phyloP scores from a whole-genome alignment of 257 asterid genomes.

The Fraxinus americana region DNA sequence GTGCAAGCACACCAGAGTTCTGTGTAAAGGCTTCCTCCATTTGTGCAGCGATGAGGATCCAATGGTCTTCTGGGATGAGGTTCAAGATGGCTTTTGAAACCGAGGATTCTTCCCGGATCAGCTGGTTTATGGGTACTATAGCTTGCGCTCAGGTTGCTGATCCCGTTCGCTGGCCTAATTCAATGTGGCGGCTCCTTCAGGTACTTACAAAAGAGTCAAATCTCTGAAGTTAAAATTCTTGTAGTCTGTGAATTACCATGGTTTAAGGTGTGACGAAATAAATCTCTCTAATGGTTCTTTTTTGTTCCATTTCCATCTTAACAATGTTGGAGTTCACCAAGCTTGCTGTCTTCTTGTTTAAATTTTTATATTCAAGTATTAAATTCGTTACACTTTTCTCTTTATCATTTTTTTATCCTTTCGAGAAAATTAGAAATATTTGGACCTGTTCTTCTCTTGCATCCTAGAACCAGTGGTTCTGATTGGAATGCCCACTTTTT shows the following conservation, averaged over 20 bases:
- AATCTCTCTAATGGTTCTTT: neutral
- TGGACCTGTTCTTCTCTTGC: neutral
- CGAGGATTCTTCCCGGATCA: conserved; percentile 50
- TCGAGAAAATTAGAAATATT: neutral
- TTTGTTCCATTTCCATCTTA: no score
- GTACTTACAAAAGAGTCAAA: conserved; percentile 21
- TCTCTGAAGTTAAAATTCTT: neutral
- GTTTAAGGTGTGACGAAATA: neutral
- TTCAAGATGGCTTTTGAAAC: conserved; percentile 63
- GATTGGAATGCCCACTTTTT: no score
- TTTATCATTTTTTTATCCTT: neutral
- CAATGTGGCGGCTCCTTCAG: conserved; percentile 59
- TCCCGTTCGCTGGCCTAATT: conserved; percentile 58
- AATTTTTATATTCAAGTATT: neutral
- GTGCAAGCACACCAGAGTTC: conserved; percentile 56
- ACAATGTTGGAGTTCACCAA: neutral
- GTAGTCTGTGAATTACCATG: neutral
- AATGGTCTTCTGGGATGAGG: conserved; percentile 58
- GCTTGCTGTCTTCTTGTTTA: neutral
- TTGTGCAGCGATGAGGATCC: conserved; percentile 43
- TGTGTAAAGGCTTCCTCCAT: conserved; percentile 50
- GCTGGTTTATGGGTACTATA: conserved; percentile 60
- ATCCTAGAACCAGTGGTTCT: no score
- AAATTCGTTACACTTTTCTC: neutral
- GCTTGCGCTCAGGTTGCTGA: conserved; percentile 46